phyloP scores from a whole-genome alignment of 2,329 filamentous ascomycete genomes.

The Fusarium xylarioides region DNA sequence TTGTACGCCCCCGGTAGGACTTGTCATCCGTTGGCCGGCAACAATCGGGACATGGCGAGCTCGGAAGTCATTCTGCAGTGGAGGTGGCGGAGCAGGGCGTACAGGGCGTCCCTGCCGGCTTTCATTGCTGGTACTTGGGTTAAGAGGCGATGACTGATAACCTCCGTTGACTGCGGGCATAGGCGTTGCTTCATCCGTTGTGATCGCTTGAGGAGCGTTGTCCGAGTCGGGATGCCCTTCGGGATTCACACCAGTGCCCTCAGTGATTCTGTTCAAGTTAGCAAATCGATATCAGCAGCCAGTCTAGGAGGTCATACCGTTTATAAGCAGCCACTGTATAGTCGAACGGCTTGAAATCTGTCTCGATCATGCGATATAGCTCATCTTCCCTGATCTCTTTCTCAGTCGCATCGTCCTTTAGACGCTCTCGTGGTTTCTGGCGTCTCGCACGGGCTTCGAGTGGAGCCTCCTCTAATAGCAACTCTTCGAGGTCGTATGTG shows the following conservation, averaged over 20 bases:
- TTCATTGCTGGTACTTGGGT: constrained; percentile 40
- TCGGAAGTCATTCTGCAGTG: constrained; percentile 59
- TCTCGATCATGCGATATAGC: constrained; percentile 92
- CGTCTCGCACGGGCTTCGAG: constrained; percentile 90
- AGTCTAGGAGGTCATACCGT: constrained; percentile 61
- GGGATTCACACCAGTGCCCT: constrained; percentile 34
- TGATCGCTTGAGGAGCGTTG: constrained; percentile 56
- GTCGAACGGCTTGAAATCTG: constrained; percentile 92
- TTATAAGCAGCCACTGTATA: constrained; percentile 86
- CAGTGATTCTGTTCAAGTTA: constrained; percentile 51
- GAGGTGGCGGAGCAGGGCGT: constrained; percentile 52
- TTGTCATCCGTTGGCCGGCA: constrained; percentile 74
- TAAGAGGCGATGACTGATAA: constrained; percentile 40
- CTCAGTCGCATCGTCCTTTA: constrained; percentile 93
- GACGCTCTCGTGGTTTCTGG: constrained; percentile 89
- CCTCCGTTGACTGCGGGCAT: constrained; percentile 47
- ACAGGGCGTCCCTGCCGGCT: constrained; percentile 39
- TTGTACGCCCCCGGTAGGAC: constrained; percentile 85
- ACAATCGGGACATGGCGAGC: constrained; percentile 60
- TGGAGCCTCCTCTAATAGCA: constrained; percentile 92
- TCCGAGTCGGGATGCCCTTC: constrained; percentile 26
- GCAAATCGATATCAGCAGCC: background rate
- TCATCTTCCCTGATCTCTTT: constrained; percentile 96
- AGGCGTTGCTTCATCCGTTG: constrained; percentile 60
- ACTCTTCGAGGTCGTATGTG: constrained; percentile 94